Conservation (phyloP, 2,329 filamentous ascomycete species). For the Paracorniculantispora psalliotae region DNA sequence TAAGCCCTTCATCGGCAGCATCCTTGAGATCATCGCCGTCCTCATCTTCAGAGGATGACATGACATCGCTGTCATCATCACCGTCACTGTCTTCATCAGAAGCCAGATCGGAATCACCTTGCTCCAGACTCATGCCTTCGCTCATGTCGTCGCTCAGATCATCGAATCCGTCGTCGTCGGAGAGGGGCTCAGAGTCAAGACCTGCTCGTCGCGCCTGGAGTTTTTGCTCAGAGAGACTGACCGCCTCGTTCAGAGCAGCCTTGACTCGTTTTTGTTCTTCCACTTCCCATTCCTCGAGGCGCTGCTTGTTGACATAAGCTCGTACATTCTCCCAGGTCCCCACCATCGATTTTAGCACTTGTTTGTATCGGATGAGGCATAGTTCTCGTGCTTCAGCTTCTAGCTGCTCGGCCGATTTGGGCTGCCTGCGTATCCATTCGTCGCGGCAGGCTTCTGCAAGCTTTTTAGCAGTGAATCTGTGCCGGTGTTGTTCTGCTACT, state of each 20-base stretch:
- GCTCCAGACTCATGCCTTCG: constrained; percentile 25
- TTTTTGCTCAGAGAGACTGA: constrained; percentile 65
- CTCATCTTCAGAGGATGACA: constrained; percentile 54
- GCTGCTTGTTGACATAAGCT: constrained; percentile 54
- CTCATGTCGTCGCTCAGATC: constrained; percentile 44
- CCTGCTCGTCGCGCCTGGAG: constrained; percentile 56
- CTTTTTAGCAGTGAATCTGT: constrained; percentile 71
- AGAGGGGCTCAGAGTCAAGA: constrained; percentile 47
- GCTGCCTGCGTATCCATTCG: constrained; percentile 68
- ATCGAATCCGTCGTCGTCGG: constrained; percentile 42
- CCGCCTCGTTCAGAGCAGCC: constrained; percentile 67
- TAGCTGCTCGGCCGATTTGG: constrained; percentile 74
- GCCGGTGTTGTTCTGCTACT: constrained; percentile 70
- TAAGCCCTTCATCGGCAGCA: constrained; percentile 58
- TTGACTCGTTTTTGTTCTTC: constrained; percentile 60
- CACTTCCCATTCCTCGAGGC: constrained; percentile 58
- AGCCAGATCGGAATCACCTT: constrained; percentile 27
- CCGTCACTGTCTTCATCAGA: constrained; percentile 34
- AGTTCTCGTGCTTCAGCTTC: constrained; percentile 69
- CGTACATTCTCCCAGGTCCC: constrained; percentile 63
- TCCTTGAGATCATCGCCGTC: constrained; percentile 42
- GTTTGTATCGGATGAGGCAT: constrained; percentile 64
- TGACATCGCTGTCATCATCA: constrained; percentile 43
- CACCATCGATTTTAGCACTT: constrained; percentile 55
- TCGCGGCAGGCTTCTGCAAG: constrained; percentile 74